Percentiles rank a stretch among this genome's conserved stretches.
Evolutionary conservation across 2,329 filamentous ascomycete species (phyloP).

Genomic region (Aspergillus sp.): DNA sequence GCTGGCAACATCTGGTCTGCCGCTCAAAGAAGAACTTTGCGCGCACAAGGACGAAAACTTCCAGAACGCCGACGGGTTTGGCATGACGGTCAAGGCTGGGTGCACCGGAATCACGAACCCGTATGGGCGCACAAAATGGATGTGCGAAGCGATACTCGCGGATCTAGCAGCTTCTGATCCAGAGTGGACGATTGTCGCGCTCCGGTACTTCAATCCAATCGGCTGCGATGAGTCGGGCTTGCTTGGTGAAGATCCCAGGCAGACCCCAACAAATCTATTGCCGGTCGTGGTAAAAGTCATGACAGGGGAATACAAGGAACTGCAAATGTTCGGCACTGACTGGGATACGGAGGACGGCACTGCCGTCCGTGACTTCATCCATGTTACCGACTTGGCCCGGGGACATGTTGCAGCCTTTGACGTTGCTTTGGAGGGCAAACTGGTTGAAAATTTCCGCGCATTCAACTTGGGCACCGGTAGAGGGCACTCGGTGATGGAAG

Average conservation of each 20-base stretch:
- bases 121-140: constrained; percentile 70
- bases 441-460: constrained; percentile 47
- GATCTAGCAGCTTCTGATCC: constrained; percentile 65
- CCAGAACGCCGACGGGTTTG: constrained; percentile 48
- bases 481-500: constrained; percentile 45
- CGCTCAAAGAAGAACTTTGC: constrained; percentile 61
- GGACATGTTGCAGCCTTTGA: constrained; percentile 65
- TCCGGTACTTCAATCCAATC: constrained; percentile 71
- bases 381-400: constrained; percentile 67
- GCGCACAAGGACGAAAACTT: constrained; percentile 56
- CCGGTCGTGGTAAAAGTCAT: constrained; percentile 67
- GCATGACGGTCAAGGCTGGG: constrained; percentile 52
- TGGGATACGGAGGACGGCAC: constrained; percentile 70
- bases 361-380: constrained; percentile 70
- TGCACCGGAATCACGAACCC: constrained; percentile 65
- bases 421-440: constrained; percentile 38
- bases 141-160: constrained; percentile 68
- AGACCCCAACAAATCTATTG: constrained; percentile 66
- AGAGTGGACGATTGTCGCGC: constrained; percentile 65
- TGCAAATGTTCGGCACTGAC: constrained; percentile 68
- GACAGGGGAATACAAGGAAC: constrained; percentile 56
- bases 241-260: constrained; percentile 66
- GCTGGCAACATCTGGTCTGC: constrained; percentile 55
- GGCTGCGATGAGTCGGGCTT: constrained; percentile 68
- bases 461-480: constrained; percentile 47